Evolutionary conservation across 2,329 filamentous ascomycete genomes (phyloP).

Genomic region (Xenoacremonium recifei): DNA sequence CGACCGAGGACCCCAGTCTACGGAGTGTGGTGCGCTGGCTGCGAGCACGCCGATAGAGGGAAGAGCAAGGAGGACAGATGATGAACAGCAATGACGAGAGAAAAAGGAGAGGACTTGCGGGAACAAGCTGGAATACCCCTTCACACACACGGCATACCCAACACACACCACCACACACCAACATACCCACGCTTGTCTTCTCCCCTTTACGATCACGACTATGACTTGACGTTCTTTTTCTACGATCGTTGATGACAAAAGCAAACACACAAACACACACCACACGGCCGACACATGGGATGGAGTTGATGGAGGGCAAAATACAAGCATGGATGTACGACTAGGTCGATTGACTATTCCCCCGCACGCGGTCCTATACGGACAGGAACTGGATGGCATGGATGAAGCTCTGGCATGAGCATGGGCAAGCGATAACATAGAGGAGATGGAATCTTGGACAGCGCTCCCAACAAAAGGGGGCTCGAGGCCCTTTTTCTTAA

Average conservation of each 20-base stretch:
- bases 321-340: constrained; percentile 12
- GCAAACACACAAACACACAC: too few relatives aligned
- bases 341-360: not conserved
- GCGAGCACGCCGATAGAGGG: constrained; percentile 31
- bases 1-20: constrained; percentile 59
- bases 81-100: constrained; percentile 10
- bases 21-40: constrained; percentile 59
- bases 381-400: constrained; percentile 1
- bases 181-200: too few relatives aligned
- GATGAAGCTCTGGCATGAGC: constrained; percentile 11
- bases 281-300: constrained; percentile 16
- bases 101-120: constrained; percentile 8
- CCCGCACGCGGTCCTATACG: not conserved
- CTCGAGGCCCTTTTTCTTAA: too few relatives aligned
- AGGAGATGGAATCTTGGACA: constrained; percentile 15
- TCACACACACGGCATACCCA: not conserved
- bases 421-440: constrained; percentile 5
- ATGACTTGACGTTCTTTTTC: constrained; percentile 10
- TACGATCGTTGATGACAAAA: constrained; percentile 25
- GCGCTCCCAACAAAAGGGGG: too few relatives aligned
- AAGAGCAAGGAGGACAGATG: constrained; percentile 12
- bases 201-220: constrained; percentile 9
- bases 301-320: constrained; percentile 11
- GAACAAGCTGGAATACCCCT: not conserved
- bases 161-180: constrained; percentile 2